phyloP scores from a whole-genome alignment of 1,284 basidiomycete genomes.

The Xerocomus amazonicus region DNA sequence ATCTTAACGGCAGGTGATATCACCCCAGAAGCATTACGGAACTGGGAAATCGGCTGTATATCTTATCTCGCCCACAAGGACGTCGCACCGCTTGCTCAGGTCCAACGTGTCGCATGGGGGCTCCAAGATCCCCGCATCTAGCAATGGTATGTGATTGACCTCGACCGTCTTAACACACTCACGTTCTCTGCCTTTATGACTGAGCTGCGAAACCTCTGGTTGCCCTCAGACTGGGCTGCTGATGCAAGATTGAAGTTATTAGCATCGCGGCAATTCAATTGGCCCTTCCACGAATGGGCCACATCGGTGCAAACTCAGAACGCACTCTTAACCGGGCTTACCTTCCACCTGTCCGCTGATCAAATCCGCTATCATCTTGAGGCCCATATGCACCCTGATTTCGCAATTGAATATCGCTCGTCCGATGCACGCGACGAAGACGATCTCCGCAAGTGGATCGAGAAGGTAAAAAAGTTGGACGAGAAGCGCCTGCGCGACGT shows the following conservation, averaged over 20 bases:
- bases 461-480: slow-evolving; percentile 2
- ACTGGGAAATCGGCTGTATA: not conserved
- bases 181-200: not conserved
- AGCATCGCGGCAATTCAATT: not conserved
- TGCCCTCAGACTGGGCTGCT: not conserved
- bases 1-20: not conserved
- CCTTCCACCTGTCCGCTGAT: not conserved
- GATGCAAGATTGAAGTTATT: not conserved
- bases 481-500: not conserved
- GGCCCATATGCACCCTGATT: not conserved
- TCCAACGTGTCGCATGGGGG: not conserved
- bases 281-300: slow-evolving; percentile 6
- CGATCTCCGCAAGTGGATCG: not conserved
- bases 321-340: not conserved
- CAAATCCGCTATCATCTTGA: slow-evolving; percentile 6
- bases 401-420: not conserved
- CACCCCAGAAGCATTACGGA: not conserved
- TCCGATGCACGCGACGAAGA: not conserved
- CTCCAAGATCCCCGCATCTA: not conserved
- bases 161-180: not conserved
- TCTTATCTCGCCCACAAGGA: not conserved
- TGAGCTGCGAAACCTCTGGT: not conserved
- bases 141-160: not conserved
- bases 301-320: slow-evolving; percentile 5
- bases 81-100: not conserved